Evolutionary conservation across 2,329 filamentous ascomycete genomes (phyloP).

Genomic region (Parasarocladium wereldwijsianum): DNA sequence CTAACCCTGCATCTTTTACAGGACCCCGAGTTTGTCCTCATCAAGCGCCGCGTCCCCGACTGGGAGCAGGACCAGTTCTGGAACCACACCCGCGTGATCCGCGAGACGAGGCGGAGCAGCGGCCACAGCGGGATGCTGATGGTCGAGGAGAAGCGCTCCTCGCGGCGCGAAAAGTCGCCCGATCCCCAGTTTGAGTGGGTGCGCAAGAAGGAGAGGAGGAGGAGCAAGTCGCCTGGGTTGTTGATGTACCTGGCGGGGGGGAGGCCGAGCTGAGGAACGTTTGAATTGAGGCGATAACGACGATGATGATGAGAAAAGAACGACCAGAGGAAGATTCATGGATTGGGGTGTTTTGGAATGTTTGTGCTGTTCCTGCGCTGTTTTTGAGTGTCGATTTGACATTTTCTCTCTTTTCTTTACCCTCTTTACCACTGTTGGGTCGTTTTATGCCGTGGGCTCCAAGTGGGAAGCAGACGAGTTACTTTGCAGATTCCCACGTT

Average conservation of each 20-base stretch:
- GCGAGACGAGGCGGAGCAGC: constrained; percentile 29
- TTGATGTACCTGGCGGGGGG: constrained; percentile 43
- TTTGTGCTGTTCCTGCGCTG: too few relatives aligned
- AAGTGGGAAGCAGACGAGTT: too few relatives aligned
- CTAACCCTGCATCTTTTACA: constrained; percentile 12
- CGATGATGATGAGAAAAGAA: too few relatives aligned
- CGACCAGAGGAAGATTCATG: too few relatives aligned
- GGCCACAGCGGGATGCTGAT: constrained; percentile 29
- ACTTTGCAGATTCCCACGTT: too few relatives aligned
- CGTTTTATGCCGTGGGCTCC: too few relatives aligned
- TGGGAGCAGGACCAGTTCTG: constrained; percentile 59
- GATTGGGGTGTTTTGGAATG: too few relatives aligned
- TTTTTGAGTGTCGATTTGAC: too few relatives aligned
- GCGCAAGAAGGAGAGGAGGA: constrained; percentile 40
- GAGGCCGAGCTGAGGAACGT: constrained; percentile 18
- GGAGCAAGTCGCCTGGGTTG: constrained; percentile 41
- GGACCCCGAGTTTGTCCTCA: constrained; percentile 57
- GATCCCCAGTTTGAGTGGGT: constrained; percentile 39
- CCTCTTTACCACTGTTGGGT: too few relatives aligned
- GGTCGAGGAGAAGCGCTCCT: constrained; percentile 26
- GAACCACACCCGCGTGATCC: constrained; percentile 51
- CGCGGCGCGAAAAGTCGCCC: constrained; percentile 20
- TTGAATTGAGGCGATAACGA: too few relatives aligned
- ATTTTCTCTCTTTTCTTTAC: too few relatives aligned
- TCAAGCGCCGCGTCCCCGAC: constrained; percentile 60